A percentile compares a stretch with the other conserved stretches of the same genome.
Conservation (phyloP, 2,329 filamentous ascomycete genomes). For the Pseudogymnoascus sp. region DNA sequence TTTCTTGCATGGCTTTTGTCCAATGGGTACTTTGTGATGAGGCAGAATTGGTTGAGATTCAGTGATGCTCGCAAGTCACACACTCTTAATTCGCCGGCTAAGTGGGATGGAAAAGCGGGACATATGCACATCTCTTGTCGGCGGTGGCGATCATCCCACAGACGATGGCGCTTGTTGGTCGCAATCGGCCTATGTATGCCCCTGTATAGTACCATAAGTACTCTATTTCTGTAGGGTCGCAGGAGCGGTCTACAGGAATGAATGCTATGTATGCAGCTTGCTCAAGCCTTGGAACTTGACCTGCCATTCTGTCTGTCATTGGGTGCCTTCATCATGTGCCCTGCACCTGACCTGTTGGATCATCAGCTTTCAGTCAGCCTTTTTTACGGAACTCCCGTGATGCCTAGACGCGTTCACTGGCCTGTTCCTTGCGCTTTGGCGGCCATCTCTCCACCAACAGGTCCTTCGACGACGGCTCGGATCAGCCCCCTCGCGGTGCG, state of each 20-base stretch:
- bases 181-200: background rate
- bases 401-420: constrained; percentile 7
- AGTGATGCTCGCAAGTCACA: constrained; percentile 8
- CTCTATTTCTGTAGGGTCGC: constrained; percentile 7
- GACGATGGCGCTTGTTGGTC: constrained; percentile 10
- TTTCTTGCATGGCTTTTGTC: background rate
- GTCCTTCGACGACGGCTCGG: background rate
- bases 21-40: constrained; percentile 8
- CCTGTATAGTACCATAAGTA: background rate
- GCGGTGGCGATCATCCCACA: constrained; percentile 9
- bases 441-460: constrained; percentile 1
- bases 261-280: background rate
- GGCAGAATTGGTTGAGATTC: background rate
- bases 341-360: background rate
- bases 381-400: constrained; percentile 8
- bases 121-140: background rate
- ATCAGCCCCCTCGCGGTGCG: background rate
- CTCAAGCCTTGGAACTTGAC: background rate
- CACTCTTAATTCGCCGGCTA: constrained; percentile 8
- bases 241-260: constrained; percentile 1
- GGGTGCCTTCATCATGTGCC: constrained; percentile 6
- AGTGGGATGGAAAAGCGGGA: background rate
- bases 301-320: background rate
- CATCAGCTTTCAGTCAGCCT: constrained; percentile 4
- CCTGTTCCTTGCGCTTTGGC: background rate